These are phyloP conservation scores for Cutaneotrichosporon sp. DNA, from an alignment of 1,284 basidiomycete species.

Conservation along the genomic window DNA sequence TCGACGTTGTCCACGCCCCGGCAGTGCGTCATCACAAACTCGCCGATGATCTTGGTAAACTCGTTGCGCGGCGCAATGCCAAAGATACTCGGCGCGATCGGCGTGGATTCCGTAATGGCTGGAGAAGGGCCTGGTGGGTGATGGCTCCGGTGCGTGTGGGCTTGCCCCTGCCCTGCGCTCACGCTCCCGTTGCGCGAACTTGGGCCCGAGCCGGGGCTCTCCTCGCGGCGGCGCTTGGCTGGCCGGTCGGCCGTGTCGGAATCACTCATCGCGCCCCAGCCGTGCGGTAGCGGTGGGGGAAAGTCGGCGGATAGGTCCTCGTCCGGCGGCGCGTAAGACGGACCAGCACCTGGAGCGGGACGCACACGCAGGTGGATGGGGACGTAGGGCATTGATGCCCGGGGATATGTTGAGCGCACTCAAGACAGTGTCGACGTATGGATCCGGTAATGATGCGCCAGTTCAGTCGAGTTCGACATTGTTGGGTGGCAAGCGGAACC, in stretches of 20 bases:
- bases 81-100: slow-evolving; percentile 76
- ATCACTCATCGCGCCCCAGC: slow-evolving; percentile 7
- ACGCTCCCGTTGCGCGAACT: neutral
- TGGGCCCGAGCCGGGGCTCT: neutral
- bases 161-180: neutral
- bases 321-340: slow-evolving; percentile 38
- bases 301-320: slow-evolving; percentile 16
- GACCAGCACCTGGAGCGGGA: slow-evolving; percentile 13
- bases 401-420: neutral
- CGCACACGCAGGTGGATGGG: slow-evolving; percentile 32
- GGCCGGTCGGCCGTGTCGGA: slow-evolving; percentile 24
- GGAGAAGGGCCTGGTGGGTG: neutral
- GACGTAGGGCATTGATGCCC: slow-evolving; percentile 26
- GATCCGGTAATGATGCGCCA: neutral
- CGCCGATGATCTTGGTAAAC: slow-evolving; percentile 83
- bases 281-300: too few species aligned
- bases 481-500: slow-evolving; percentile 1
- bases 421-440: too few species aligned
- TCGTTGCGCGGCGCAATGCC: slow-evolving; percentile 91
- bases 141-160: neutral
- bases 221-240: slow-evolving; percentile 24
- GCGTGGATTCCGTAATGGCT: neutral
- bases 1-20: slow-evolving; percentile 50
- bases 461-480: neutral
- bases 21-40: slow-evolving; percentile 62